These are phyloP conservation scores for Lachancea sp. DNA, from an alignment of 805 yeast genomes.

Conservation along the genomic window DNA sequence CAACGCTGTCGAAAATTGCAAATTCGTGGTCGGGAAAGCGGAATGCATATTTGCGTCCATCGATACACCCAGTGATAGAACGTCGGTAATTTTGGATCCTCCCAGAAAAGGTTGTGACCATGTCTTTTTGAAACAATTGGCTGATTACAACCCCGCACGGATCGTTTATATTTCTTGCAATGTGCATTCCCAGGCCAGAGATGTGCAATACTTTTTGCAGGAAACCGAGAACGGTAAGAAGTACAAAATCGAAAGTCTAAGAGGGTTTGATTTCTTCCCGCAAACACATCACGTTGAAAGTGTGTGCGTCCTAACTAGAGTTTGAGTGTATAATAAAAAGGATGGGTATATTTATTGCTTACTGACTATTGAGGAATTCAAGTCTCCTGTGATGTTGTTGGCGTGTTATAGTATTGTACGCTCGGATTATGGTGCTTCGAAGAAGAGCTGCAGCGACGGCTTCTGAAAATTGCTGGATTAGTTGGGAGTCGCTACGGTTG, in stretches of 20 bases:
- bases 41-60: constrained; percentile 78
- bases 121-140: constrained; percentile 75
- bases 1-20: constrained; percentile 72
- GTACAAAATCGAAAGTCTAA: constrained; percentile 71
- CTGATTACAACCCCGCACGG: constrained; percentile 75
- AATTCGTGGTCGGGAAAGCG: constrained; percentile 86
- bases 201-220: constrained; percentile 72
- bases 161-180: constrained; percentile 95
- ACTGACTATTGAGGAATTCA: no score
- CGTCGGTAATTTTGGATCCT: constrained; percentile 91
- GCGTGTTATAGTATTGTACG: no score
- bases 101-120: constrained; percentile 97
- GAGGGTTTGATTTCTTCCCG: constrained; percentile 96
- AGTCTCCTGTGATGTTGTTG: no score
- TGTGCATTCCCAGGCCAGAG: constrained; percentile 96
- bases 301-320: constrained; percentile 59
- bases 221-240: constrained; percentile 53
- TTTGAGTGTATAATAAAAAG: constrained; percentile 1
- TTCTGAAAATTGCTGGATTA: no score
- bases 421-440: no score
- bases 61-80: constrained; percentile 65
- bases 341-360: not conserved
- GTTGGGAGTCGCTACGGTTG: no score
- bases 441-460: no score
- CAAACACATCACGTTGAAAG: constrained; percentile 91